Percentiles rank a stretch among this genome's conserved stretches.
Conservation (phyloP, 345 rosid genomes). For the Rubroshorea leprosula region DNA sequence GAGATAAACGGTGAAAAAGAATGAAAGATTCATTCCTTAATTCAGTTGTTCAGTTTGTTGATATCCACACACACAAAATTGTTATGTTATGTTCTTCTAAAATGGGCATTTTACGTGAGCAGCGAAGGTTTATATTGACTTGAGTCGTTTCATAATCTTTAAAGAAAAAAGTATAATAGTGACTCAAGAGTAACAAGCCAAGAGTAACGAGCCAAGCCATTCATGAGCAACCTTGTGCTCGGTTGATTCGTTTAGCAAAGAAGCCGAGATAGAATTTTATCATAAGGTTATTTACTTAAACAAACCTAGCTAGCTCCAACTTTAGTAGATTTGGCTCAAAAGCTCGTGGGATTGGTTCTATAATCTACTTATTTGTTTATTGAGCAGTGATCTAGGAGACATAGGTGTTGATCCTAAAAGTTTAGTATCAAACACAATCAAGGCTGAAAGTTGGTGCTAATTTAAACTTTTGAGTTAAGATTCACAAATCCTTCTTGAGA, state of each 20-base stretch:
- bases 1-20: neutral
- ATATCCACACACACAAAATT: neutral
- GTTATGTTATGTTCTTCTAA: neutral
- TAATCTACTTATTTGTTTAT: too few relatives aligned
- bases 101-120: neutral
- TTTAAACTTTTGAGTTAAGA: too few relatives aligned
- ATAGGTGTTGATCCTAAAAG: too few relatives aligned
- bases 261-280: too few relatives aligned
- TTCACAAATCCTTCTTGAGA: too few relatives aligned
- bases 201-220: too few relatives aligned
- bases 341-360: neutral
- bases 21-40: conserved; percentile 32
- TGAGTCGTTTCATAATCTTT: too few relatives aligned
- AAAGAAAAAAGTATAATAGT: too few relatives aligned
- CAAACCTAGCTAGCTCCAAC: neutral
- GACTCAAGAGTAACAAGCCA: too few relatives aligned
- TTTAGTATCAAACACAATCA: too few relatives aligned
- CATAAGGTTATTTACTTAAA: neutral
- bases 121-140: neutral
- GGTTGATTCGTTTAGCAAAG: neutral
- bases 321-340: neutral
- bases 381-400: neutral
- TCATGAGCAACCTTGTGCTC: too few relatives aligned
- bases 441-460: too few relatives aligned
- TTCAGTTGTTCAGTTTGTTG: conserved; percentile 31